Percentiles rank a stretch among this genome's conserved stretches.
phyloP scores from a whole-genome alignment of 192 early-diverging fungal species.

The Podila epigama region DNA sequence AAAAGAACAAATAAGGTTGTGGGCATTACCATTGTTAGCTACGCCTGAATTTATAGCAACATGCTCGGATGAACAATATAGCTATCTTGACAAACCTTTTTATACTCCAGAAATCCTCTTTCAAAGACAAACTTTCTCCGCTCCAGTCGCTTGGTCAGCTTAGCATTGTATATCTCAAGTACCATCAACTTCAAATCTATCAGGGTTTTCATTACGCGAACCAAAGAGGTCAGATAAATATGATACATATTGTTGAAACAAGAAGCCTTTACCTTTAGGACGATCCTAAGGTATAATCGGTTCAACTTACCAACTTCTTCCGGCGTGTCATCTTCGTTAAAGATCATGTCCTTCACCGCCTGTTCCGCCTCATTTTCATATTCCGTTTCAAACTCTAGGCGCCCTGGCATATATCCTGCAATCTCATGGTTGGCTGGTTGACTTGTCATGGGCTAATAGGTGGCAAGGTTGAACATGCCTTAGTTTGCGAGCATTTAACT shows the following conservation, averaged over 20 bases:
- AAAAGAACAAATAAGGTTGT: not conserved
- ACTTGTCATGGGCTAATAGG: slow-evolving; percentile 74
- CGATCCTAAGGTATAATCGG: not conserved
- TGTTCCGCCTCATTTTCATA: slow-evolving; percentile 96
- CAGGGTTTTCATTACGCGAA: not conserved
- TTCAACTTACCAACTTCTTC: slow-evolving; percentile 75
- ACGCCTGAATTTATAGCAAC: not conserved
- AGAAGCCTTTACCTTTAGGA: not conserved
- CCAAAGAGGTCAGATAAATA: not conserved
- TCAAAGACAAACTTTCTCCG: slow-evolving; percentile 92
- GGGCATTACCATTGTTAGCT: not conserved
- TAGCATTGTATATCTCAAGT: slow-evolving; percentile 92
- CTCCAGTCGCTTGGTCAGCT: slow-evolving; percentile 81
- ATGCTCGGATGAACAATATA: not conserved
- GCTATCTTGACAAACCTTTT: slow-evolving; percentile 58
- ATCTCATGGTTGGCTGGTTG: slow-evolving; percentile 96
- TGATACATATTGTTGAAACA: not conserved
- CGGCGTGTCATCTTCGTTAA: slow-evolving; percentile 84
- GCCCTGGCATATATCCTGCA: slow-evolving; percentile 96
- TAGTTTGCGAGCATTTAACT: not conserved
- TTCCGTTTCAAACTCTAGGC: slow-evolving; percentile 96
- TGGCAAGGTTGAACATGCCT: not conserved
- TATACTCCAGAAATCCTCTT: slow-evolving; percentile 86
- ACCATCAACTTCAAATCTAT: slow-evolving; percentile 88
- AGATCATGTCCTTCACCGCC: slow-evolving; percentile 92